phyloP scores from a whole-genome alignment of 805 yeast species.

The Yarrowia sp. region DNA sequence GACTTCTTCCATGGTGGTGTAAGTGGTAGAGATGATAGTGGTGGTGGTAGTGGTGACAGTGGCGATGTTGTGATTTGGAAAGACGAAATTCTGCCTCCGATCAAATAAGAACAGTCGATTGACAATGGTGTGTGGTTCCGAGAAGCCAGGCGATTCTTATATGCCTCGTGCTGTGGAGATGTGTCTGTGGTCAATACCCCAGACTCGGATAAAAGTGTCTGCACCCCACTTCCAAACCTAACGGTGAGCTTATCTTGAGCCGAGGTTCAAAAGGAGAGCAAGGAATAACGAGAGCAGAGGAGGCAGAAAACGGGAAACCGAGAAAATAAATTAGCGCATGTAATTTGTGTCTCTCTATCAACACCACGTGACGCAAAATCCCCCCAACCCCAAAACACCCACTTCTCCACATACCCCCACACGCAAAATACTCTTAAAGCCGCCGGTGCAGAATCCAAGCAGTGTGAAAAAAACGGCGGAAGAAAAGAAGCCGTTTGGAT shows the following conservation, averaged over 20 bases:
- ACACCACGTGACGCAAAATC: no score
- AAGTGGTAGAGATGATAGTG: background rate
- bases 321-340: no score
- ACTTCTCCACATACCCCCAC: no score
- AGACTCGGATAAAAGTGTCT: constrained; percentile 15
- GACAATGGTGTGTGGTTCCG: no score
- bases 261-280: background rate
- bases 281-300: background rate
- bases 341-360: no score
- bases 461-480: background rate
- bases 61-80: no score
- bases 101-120: no score
- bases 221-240: constrained; percentile 2
- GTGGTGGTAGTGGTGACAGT: background rate
- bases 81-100: no score
- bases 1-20: constrained; percentile 11
- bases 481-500: background rate
- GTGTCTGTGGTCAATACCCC: background rate
- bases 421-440: background rate
- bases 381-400: no score
- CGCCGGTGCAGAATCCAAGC: constrained; percentile 2
- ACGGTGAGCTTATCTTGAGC: background rate
- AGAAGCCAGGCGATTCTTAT: no score
- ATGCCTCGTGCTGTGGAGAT: no score
- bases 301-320: background rate